A percentile compares a stretch with the other conserved stretches of the same genome.
Evolutionary conservation across 179 eudicot species (phyloP).

Genomic region (Carnegiea gigantea): DNA sequence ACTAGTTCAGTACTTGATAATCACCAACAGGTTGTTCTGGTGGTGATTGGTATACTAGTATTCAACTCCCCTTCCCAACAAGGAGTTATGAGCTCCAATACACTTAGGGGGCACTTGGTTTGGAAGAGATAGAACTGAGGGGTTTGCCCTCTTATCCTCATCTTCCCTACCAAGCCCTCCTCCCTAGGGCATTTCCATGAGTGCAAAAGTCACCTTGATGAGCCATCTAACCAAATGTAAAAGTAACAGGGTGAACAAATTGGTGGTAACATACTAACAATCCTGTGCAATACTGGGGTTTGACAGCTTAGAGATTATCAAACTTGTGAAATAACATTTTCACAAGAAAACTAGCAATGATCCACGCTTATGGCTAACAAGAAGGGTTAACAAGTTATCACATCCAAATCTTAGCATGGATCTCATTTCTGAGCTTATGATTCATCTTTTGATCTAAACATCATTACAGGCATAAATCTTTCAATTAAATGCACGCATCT

Average conservation of each 20-base stretch:
- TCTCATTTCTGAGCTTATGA: not conserved
- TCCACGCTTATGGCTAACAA: too few relatives aligned
- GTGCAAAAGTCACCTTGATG: not conserved
- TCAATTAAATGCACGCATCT: not conserved
- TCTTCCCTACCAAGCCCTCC: not conserved
- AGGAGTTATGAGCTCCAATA: not conserved
- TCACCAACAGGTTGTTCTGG: not conserved
- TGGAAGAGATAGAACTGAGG: too few relatives aligned
- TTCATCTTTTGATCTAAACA: not conserved
- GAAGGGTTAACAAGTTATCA: too few relatives aligned
- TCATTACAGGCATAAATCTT: not conserved
- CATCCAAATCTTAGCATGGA: not conserved
- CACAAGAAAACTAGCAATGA: too few relatives aligned
- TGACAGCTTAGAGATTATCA: too few relatives aligned
- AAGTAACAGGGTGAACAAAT: too few relatives aligned
- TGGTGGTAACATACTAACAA: not conserved
- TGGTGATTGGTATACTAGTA: not conserved
- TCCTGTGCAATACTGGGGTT: too few relatives aligned
- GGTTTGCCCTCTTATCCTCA: too few relatives aligned
- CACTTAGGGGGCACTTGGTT: not conserved
- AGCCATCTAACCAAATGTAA: not conserved
- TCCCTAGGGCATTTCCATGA: not conserved
- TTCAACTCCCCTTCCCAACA: not conserved
- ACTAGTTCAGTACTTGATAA: not conserved
- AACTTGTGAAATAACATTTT: too few relatives aligned